These are phyloP conservation scores for Phytophthora uliginosa DNA, from an alignment of 352 stramenopile genomes.

Conservation along the genomic window DNA sequence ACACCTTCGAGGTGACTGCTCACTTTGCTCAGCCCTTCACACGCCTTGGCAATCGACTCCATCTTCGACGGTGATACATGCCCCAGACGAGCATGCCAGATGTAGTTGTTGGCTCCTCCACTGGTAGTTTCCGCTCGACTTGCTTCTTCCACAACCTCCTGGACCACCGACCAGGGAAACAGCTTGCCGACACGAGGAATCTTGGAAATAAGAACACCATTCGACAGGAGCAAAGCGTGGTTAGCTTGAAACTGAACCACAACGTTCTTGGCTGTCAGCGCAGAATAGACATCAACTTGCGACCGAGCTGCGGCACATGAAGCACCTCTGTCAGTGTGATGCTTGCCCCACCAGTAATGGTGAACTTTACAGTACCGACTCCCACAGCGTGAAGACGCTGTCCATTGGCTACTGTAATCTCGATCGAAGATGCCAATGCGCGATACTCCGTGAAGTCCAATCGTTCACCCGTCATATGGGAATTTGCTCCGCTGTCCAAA, in stretches of 20 bases:
- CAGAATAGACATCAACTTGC: constrained; percentile 1
- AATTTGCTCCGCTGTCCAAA: constrained; percentile 36
- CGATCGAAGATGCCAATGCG: background rate
- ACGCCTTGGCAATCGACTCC: background rate
- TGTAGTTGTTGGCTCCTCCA: background rate
- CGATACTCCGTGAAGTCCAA: constrained; percentile 16
- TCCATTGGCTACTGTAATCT: constrained; percentile 28
- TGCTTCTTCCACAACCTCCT: background rate
- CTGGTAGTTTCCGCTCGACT: background rate
- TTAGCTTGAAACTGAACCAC: background rate
- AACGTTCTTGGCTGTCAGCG: background rate
- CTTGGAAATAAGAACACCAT: background rate
- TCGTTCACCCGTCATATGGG: constrained; percentile 30
- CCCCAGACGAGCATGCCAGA: background rate
- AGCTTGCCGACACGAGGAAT: background rate
- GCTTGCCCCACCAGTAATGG: background rate
- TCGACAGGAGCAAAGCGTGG: background rate
- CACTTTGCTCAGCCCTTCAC: background rate
- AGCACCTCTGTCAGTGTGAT: background rate
- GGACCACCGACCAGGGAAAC: background rate
- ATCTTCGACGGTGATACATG: background rate
- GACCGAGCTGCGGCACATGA: background rate
- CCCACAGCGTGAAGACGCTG: constrained; percentile 17
- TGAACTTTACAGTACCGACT: constrained; percentile 14
- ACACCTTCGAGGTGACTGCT: background rate